Base-by-base conservation (phyloP, 2,329 filamentous ascomycete species). In the Phoma sp. region DNA sequence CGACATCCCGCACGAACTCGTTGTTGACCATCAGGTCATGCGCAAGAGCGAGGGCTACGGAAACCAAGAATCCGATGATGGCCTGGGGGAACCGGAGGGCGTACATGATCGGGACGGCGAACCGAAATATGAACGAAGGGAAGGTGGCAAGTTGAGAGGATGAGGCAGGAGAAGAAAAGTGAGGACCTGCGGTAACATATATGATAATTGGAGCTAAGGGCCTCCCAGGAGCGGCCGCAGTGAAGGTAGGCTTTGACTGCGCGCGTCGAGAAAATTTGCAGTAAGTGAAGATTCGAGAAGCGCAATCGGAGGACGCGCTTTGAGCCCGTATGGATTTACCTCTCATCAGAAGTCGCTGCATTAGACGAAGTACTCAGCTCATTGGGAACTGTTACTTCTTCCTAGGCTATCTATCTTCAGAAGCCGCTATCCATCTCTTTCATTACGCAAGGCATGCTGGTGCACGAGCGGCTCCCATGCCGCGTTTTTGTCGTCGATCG, bases 21-120 rank as follows among this genome's bases (percentile, higher is more conserved):
- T 57, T 59, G 37, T 64, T 56, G 15, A 65, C 30, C 65, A 68
- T 68, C 30, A 52, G 62, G 2, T 55, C 38, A 30, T 68, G 65
- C 10, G 62, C 59, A 14, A 39, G 38, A n/a, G 56, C 45, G 7
- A 42, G 29, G 2, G 37, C 51, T 1, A 51, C 10, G 18, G 40
- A 12, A 5, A 34, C 28, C 33, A 45, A 10, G n/a, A 51, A 21
- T 10, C 33, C 12, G 21, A 25, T 10, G 26, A 33, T 4, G 11
- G 14, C 14, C 17, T 21, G 17, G 26, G 36, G 18, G 12, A 48
- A 17, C 40, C 28, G 21, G 17, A 33, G 17, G 37, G 37, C 7
- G 40, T 30, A 15, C 33, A 40, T 32, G 32, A 26, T 29, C 10
- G 7, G 15, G 21, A n/a, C 4, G 36, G 7, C 12, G 7, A 7